Evolutionary conservation across 805 yeast genomes (phyloP).

Genomic region (Sugiyamaella lignohabitans): DNA sequence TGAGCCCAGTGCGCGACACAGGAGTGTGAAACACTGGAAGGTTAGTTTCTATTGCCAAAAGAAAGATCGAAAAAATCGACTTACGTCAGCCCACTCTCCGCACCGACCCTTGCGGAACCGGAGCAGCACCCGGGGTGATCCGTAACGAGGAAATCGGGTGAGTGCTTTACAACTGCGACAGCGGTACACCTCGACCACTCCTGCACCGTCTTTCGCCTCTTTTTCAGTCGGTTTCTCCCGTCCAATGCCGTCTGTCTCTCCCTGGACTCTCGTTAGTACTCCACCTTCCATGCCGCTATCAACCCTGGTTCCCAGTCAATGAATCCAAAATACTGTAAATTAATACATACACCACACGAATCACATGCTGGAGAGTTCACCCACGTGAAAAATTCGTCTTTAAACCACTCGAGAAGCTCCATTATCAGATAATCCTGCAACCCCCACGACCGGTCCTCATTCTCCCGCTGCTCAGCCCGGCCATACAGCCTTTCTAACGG

Average conservation of each 20-base stretch:
- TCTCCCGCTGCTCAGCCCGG: constrained; percentile 50
- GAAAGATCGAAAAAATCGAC: constrained; percentile 3
- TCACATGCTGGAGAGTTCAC: constrained; percentile 62
- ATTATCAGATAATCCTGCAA: constrained; percentile 53
- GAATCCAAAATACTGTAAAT: background rate
- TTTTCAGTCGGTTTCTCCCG: constrained; percentile 38
- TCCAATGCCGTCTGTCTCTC: constrained; percentile 37
- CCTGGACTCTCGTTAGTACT: constrained; percentile 14
- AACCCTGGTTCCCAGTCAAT: background rate
- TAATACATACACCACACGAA: constrained; percentile 40
- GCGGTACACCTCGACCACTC: constrained; percentile 54
- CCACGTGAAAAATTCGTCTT: constrained; percentile 78
- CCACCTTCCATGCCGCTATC: constrained; percentile 26
- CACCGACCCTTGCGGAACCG: constrained; percentile 70
- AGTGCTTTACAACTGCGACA: constrained; percentile 46
- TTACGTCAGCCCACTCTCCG: constrained; percentile 84
- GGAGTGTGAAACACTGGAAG: constrained; percentile 52
- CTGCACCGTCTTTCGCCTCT: constrained; percentile 48
- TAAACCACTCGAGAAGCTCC: constrained; percentile 61
- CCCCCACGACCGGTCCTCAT: constrained; percentile 30
- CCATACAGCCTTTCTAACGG: constrained; percentile 53
- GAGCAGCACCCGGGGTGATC: constrained; percentile 56
- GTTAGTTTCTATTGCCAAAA: constrained; percentile 1
- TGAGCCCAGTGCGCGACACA: constrained; percentile 60
- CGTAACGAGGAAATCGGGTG: constrained; percentile 70